phyloP scores from a whole-genome alignment of 139 green algal genomes.

The Yamagishiella unicocca region DNA sequence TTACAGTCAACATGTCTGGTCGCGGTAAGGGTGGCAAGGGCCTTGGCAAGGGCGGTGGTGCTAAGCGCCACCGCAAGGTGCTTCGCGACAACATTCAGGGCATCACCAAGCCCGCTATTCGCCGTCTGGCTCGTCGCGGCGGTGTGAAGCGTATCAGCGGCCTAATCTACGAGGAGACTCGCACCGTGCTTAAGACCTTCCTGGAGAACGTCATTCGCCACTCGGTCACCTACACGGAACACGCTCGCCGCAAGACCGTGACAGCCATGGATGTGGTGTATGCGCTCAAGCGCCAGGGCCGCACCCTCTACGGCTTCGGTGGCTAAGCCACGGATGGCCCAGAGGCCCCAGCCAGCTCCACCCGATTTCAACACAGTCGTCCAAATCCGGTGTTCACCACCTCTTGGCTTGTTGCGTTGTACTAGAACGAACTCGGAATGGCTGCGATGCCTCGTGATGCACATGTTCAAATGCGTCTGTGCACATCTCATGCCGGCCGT shows the following conservation, averaged over 20 bases:
- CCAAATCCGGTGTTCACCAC: too few relatives aligned
- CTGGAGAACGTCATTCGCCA: conserved; percentile 95
- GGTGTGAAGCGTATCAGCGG: conserved; percentile 92
- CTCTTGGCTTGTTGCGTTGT: too few relatives aligned
- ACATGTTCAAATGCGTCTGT: too few relatives aligned
- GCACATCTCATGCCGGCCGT: too few relatives aligned
- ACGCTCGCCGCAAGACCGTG: conserved; percentile 96
- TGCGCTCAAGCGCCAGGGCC: conserved; percentile 75
- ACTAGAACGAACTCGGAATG: too few relatives aligned
- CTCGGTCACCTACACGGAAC: conserved; percentile 98
- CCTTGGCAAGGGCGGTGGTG: conserved; percentile 21
- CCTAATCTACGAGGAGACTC: conserved; percentile 94
- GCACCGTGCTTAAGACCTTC: conserved; percentile 92
- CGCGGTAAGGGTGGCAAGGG: too few relatives aligned
- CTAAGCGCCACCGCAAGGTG: conserved; percentile 95
- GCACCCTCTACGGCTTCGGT: conserved; percentile 49
- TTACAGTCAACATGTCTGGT: too few relatives aligned
- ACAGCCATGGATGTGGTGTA: conserved; percentile 97
- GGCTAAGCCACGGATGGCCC: too few relatives aligned
- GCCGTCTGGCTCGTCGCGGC: conserved; percentile 87
- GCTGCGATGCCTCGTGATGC: too few relatives aligned
- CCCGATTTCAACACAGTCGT: too few relatives aligned
- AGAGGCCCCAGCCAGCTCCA: too few relatives aligned
- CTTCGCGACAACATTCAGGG: conserved; percentile 95
- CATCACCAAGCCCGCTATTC: conserved; percentile 96